Conservation (phyloP, 2,329 filamentous ascomycete species). For the Aspergillus fischeri region DNA sequence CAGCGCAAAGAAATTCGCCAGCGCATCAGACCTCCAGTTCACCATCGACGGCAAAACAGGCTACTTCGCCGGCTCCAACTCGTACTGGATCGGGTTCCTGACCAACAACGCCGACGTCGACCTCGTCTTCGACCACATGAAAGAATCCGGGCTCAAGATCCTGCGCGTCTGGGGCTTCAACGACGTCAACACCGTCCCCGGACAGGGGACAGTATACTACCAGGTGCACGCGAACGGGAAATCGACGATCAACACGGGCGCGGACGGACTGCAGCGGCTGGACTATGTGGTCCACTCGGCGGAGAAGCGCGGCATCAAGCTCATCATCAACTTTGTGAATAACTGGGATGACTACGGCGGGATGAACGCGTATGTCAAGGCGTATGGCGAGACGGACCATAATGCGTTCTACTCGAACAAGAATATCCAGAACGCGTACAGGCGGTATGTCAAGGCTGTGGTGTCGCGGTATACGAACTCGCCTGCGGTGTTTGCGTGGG, state of each 20-base stretch:
- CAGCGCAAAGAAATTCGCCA: conserved; percentile 13
- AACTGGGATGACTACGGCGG: conserved; percentile 67
- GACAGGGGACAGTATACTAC: conserved; percentile 44
- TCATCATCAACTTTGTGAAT: conserved; percentile 59
- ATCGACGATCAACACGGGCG: conserved; percentile 58
- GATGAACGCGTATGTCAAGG: conserved; percentile 55
- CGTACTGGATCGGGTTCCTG: conserved; percentile 52
- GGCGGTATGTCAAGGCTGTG: conserved; percentile 57
- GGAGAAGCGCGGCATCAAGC: conserved; percentile 56
- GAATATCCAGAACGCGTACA: conserved; percentile 55
- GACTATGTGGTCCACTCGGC: conserved; percentile 61
- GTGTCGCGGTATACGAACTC: conserved; percentile 58
- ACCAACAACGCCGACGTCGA: conserved; percentile 49
- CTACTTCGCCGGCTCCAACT: conserved; percentile 49
- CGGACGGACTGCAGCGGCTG: conserved; percentile 60
- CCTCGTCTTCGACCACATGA: conserved; percentile 29
- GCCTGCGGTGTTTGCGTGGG: conserved; percentile 62
- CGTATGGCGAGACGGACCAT: conserved; percentile 49
- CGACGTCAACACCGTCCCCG: conserved; percentile 40
- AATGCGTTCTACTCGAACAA: conserved; percentile 56
- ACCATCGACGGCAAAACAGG: conserved; percentile 36
- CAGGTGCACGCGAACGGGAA: conserved; percentile 35
- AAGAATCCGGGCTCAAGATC: conserved; percentile 45
- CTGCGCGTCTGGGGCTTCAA: conserved; percentile 55
- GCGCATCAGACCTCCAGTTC: conserved; percentile 29